Evolutionary conservation across 495 filamentous ascomycete genomes (phyloP).

Genomic region (Lophiotrema nucula): DNA sequence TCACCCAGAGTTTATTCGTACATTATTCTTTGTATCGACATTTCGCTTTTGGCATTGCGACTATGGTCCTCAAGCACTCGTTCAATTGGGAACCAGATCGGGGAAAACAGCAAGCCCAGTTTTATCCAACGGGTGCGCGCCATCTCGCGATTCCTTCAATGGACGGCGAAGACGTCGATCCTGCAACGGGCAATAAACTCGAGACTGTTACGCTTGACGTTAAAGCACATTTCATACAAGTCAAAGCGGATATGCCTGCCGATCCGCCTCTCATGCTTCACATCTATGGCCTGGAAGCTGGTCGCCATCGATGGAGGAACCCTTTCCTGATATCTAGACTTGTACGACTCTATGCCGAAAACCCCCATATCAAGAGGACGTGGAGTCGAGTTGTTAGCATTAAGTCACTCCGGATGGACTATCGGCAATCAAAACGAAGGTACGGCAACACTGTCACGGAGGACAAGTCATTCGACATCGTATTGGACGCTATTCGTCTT

Average conservation of each 20-base stretch:
- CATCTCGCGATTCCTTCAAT: conserved; percentile 29
- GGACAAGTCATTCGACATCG: conserved; percentile 82
- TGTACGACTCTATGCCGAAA: conserved; percentile 78
- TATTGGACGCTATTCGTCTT: conserved; percentile 78
- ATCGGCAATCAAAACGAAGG: conserved; percentile 72
- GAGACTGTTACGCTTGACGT: conserved; percentile 82
- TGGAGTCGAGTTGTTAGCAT: conserved; percentile 86
- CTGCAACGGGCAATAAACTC: conserved; percentile 11
- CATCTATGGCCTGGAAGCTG: conserved; percentile 73
- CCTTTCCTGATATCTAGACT: conserved; percentile 76
- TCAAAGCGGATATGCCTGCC: conserved; percentile 82
- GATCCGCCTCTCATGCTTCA: conserved; percentile 91
- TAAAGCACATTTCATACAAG: conserved; percentile 72
- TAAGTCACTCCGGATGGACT: conserved; percentile 74
- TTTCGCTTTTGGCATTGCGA: conserved; percentile 83
- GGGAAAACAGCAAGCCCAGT: neutral
- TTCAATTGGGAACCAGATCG: conserved; percentile 45
- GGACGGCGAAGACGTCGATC: conserved; percentile 30
- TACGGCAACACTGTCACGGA: conserved; percentile 58
- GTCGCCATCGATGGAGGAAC: conserved; percentile 78
- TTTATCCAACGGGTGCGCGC: neutral
- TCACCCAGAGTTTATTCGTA: conserved; percentile 71
- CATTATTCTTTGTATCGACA: conserved; percentile 94
- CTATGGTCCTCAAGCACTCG: conserved; percentile 70
- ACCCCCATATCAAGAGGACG: conserved; percentile 71